Evolutionary conservation across 495 filamentous ascomycete genomes (phyloP), one percentile per base, ranked within the genome.

Genomic region (Sporormia fimetaria): DNA sequence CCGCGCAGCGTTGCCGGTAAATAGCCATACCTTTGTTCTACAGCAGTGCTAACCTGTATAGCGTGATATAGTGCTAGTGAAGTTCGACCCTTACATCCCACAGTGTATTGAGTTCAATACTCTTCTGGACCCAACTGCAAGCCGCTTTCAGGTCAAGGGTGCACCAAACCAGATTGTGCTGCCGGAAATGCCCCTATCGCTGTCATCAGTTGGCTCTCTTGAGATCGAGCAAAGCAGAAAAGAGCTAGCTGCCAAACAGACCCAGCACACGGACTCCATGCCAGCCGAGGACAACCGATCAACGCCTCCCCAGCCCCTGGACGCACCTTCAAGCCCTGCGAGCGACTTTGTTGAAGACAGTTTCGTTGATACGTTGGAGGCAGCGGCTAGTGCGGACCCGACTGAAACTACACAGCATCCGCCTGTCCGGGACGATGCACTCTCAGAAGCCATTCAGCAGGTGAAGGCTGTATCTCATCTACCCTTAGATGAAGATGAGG

Each of bases 61-160:
- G 75, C 41, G 60, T 6, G 51, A 61, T 4, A 52, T 80, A 11
- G 55, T 60, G 28, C 35, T 88, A 0, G 86, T 94, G 11, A 81
- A 86, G 22, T 51, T 44, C 42, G 83, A 90, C 36, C 60, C 65
- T 2, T 98, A 86, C 53, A 75, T 82, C 3, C 60, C 83, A 0
- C 84, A 95, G 10, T 95, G 87, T 39, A 74, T 90, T 23, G 39
- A 40, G 10, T 49, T 40, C 7, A 31, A 36, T 33, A 37, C 9
- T 8, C 26, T 56, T 0, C 20, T 44, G 3, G 45, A 46, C 23
- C 33, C 37, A 16, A 42, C 34, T 6, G 27, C 28, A 6, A 20
- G 47, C 12, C 41, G 42, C 6, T 51, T 51, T 53, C 63, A 60
- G 29, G 64, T 87, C 10, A 47, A 61, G 9, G 78, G 68, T 2